Evolutionary conservation across 768 basidiomycete species (phyloP).

Genomic region (Lactarius sanguifluus): DNA sequence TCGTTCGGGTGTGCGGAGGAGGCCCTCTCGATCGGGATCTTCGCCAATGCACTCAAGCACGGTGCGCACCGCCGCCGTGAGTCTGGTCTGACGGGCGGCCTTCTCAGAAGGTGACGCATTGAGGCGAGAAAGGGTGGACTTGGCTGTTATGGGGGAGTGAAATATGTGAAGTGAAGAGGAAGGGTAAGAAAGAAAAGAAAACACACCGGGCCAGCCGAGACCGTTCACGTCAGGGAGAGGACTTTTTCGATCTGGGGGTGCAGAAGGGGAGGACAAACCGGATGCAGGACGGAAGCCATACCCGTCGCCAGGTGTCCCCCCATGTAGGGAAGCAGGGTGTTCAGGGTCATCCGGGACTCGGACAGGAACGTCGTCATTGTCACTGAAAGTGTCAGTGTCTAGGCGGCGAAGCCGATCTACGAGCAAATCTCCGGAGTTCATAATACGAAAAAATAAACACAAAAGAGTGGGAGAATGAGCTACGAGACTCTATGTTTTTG

Average conservation of each 20-base stretch:
- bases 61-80: slow-evolving; percentile 83
- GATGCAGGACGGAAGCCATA: slow-evolving; percentile 80
- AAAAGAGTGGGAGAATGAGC: not conserved
- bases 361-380: slow-evolving; percentile 12
- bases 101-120: slow-evolving; percentile 77
- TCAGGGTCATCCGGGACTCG: not conserved
- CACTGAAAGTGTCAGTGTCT: not conserved
- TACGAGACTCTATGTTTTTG: not conserved
- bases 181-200: slow-evolving; percentile 20
- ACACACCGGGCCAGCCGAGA: slow-evolving; percentile 88
- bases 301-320: slow-evolving; percentile 52
- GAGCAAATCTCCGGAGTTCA: slow-evolving; percentile 21
- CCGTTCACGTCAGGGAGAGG: slow-evolving; percentile 61
- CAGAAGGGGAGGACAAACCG: slow-evolving; percentile 59
- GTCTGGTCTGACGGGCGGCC: slow-evolving; percentile 66
- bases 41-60: slow-evolving; percentile 98
- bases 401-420: slow-evolving; percentile 22
- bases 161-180: slow-evolving; percentile 27
- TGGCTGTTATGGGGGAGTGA: slow-evolving; percentile 46
- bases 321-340: not conserved
- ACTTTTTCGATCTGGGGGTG: slow-evolving; percentile 36
- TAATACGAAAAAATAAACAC: not conserved
- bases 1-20: slow-evolving; percentile 87
- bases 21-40: slow-evolving; percentile 93
- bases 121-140: slow-evolving; percentile 83